Evolutionary conservation across 495 filamentous ascomycete species (phyloP).

Genomic region (Cladorrhinum samala): DNA sequence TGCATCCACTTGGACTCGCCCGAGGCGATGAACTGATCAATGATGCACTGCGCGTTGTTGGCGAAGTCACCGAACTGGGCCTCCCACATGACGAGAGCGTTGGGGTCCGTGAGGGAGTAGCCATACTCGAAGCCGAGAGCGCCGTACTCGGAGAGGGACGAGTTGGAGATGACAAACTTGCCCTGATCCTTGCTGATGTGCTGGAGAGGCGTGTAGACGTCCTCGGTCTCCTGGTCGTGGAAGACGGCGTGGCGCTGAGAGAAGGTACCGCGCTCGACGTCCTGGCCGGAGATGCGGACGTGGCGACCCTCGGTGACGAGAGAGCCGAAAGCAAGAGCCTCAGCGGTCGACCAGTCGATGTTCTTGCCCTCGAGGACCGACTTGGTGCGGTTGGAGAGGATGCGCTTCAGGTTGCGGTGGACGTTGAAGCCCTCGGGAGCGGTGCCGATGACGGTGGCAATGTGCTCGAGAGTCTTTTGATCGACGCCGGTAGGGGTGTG

Average conservation of each 20-base stretch:
- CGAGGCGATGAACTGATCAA: constrained; percentile 97
- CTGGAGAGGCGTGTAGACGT: constrained; percentile 87
- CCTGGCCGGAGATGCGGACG: constrained; percentile 94
- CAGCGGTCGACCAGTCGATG: constrained; percentile 96
- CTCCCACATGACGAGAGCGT: constrained; percentile 98
- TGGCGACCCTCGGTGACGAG: constrained; percentile 90
- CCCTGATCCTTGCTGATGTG: constrained; percentile 83
- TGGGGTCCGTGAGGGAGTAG: constrained; percentile 93
- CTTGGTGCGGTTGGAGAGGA: constrained; percentile 84
- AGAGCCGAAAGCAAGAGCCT: constrained; percentile 91
- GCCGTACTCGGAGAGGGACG: constrained; percentile 91
- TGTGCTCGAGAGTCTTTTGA: constrained; percentile 61
- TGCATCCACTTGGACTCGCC: constrained; percentile 98
- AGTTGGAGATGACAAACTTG: constrained; percentile 94
- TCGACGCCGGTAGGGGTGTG: constrained; percentile 84
- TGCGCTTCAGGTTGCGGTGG: constrained; percentile 96
- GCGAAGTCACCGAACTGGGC: constrained; percentile 99
- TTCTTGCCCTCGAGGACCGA: constrained; percentile 85
- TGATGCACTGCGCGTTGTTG: constrained; percentile 98
- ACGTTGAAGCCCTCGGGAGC: constrained; percentile 78
- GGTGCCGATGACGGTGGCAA: constrained; percentile 67
- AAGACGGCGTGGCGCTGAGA: constrained; percentile 96
- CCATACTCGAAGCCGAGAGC: constrained; percentile 97
- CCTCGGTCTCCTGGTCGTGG: constrained; percentile 91
- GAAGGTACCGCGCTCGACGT: constrained; percentile 99